These are phyloP conservation scores for Trichoderma sp. DNA, from an alignment of 2,329 filamentous ascomycete genomes.

Conservation along the genomic window DNA sequence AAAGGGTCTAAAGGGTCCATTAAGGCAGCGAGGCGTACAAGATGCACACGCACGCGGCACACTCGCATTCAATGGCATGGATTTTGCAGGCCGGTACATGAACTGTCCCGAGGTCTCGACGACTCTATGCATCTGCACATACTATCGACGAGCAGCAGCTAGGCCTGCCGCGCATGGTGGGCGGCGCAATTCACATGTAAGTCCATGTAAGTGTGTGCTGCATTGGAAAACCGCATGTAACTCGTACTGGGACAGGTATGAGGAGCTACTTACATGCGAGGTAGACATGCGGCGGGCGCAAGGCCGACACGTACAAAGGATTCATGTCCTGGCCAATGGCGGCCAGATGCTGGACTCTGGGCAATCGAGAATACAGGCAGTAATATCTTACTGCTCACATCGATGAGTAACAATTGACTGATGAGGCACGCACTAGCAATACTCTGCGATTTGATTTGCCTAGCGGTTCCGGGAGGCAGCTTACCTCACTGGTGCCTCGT, in stretches of 20 bases:
- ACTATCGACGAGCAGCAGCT: not conserved
- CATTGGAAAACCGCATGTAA: not conserved
- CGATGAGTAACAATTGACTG: not conserved
- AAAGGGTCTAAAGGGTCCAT: not conserved
- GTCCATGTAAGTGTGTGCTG: constrained; percentile 9
- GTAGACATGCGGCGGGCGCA: not conserved
- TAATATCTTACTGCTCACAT: constrained; percentile 1
- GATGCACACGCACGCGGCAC: not conserved
- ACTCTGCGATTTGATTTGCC: not conserved
- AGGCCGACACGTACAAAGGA: not conserved
- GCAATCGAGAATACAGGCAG: not conserved
- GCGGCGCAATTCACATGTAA: not conserved
- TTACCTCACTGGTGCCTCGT: not conserved
- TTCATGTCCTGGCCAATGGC: not conserved
- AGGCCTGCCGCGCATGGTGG: not conserved
- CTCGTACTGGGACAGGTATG: not conserved
- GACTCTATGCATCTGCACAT: constrained; percentile 13
- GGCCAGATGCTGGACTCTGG: not conserved
- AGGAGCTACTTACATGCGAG: not conserved
- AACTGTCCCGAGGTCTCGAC: constrained; percentile 11
- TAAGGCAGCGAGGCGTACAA: constrained; percentile 1
- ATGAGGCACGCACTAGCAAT: not conserved
- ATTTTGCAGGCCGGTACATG: not conserved
- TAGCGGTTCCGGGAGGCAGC: not conserved
- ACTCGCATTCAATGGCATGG: constrained; percentile 6